Percentiles rank a stretch among this genome's conserved stretches.
These are phyloP conservation scores for Neostapfia colusana DNA, from an alignment of 176 grass and related monocot genomes.

Conservation along the genomic window DNA sequence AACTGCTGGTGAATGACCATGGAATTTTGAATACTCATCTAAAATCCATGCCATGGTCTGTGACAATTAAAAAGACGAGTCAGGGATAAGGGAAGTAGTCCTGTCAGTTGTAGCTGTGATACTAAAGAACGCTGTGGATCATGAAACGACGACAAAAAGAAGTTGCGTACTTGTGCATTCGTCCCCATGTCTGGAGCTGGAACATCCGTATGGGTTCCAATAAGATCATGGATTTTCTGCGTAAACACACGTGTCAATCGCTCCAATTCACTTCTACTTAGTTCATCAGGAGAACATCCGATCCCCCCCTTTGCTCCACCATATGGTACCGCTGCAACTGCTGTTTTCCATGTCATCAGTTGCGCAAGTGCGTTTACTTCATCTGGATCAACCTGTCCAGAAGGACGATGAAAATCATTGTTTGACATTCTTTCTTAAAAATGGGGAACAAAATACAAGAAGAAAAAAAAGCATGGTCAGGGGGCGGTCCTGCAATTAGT, in stretches of 20 bases:
- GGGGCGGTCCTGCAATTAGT: neutral
- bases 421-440: neutral
- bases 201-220: slow-evolving; percentile 84
- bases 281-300: slow-evolving; percentile 70
- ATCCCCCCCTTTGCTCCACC: slow-evolving; percentile 98
- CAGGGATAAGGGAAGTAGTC: neutral
- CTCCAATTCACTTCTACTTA: slow-evolving; percentile 86
- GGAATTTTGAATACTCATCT: slow-evolving; percentile 96
- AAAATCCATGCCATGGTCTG: slow-evolving; percentile 99
- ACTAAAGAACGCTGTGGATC: slow-evolving; percentile 29
- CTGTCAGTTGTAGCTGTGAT: neutral
- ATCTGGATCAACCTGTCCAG: slow-evolving; percentile 73
- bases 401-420: neutral
- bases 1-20: slow-evolving; percentile 90
- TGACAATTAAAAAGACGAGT: slow-evolving; percentile 3
- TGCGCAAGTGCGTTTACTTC: slow-evolving; percentile 98
- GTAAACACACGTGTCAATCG: slow-evolving; percentile 95
- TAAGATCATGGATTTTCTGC: slow-evolving; percentile 98
- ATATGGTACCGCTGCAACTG: slow-evolving; percentile 84
- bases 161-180: slow-evolving; percentile 63
- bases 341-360: slow-evolving; percentile 99
- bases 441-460: neutral
- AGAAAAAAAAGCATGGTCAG: slow-evolving; percentile 2
- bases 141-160: slow-evolving; percentile 10
- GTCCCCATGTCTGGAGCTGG: slow-evolving; percentile 98